phyloP scores from a whole-genome alignment of 2,329 filamentous ascomycete species.

The Sporothrix luriei region DNA sequence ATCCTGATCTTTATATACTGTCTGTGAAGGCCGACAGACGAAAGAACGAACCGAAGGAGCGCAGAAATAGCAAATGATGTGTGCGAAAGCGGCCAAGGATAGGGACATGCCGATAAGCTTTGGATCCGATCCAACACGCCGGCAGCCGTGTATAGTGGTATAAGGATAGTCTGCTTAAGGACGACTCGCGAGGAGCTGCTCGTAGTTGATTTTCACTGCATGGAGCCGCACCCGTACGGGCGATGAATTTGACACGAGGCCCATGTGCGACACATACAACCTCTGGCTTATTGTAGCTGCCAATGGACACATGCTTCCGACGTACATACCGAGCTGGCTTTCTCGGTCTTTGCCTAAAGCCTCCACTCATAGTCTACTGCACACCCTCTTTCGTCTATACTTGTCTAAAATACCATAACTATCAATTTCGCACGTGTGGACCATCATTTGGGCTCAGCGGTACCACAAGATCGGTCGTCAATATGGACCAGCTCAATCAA shows the following conservation, averaged over 20 bases:
- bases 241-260: not conserved
- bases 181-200: not conserved
- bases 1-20: not conserved
- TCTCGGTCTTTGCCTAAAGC: constrained; percentile 14
- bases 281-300: not conserved
- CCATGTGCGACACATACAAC: not conserved
- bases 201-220: not conserved
- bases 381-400: not conserved
- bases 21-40: not conserved
- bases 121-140: not conserved
- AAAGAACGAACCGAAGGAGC: not conserved
- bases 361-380: not conserved
- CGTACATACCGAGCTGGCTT: not conserved
- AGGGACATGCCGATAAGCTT: not conserved
- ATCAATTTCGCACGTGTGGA: not conserved
- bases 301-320: not conserved
- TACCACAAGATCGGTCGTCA: constrained; percentile 16
- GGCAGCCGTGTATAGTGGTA: not conserved
- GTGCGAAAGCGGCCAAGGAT: not conserved
- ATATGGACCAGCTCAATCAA: not conserved
- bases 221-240: not conserved
- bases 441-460: not conserved
- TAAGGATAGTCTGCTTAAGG: not conserved
- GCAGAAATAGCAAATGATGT: not conserved
- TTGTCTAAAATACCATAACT: not conserved